These are phyloP conservation scores for Penicillium crustosum DNA, from an alignment of 2,329 filamentous ascomycete genomes.

Conservation along the genomic window DNA sequence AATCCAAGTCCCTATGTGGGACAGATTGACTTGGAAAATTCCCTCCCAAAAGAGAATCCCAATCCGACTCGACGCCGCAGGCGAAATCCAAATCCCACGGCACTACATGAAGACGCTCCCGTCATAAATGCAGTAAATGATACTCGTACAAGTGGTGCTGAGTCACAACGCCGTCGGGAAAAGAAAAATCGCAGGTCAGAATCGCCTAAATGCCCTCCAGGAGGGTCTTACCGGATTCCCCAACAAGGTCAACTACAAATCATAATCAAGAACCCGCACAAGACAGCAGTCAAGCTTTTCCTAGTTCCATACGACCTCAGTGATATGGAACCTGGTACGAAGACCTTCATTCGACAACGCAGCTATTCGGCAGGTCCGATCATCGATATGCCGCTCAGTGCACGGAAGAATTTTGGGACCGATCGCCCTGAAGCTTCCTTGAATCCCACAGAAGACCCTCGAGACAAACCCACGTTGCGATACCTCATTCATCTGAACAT, in stretches of 20 bases:
- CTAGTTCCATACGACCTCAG: conserved; percentile 87
- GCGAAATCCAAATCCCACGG: conserved; percentile 33
- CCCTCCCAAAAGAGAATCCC: conserved; percentile 56
- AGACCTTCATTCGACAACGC: conserved; percentile 92
- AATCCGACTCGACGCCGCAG: conserved; percentile 42
- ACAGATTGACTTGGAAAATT: conserved; percentile 84
- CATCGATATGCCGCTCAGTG: conserved; percentile 64
- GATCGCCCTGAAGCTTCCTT: conserved; percentile 57
- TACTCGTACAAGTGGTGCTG: conserved; percentile 23
- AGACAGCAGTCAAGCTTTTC: conserved; percentile 95
- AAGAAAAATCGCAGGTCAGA: conserved; percentile 61
- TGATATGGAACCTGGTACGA: conserved; percentile 90
- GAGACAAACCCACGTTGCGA: conserved; percentile 68
- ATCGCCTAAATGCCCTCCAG: conserved; percentile 69
- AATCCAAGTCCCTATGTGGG: conserved; percentile 96
- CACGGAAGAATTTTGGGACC: conserved; percentile 47
- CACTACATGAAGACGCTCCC: conserved; percentile 8
- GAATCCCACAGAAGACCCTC: conserved; percentile 40
- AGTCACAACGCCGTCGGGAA: conserved; percentile 49
- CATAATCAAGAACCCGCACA: conserved; percentile 97
- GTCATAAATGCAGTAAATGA: conserved; percentile 12
- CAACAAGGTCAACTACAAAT: conserved; percentile 94
- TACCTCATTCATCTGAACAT: conserved; percentile 94
- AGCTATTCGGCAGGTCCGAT: conserved; percentile 87
- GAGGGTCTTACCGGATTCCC: conserved; percentile 90